Evolutionary conservation across 495 filamentous ascomycete genomes (phyloP), one percentile per base, ranked within the genome.

Genomic region (Hypoxylon fragiforme): DNA sequence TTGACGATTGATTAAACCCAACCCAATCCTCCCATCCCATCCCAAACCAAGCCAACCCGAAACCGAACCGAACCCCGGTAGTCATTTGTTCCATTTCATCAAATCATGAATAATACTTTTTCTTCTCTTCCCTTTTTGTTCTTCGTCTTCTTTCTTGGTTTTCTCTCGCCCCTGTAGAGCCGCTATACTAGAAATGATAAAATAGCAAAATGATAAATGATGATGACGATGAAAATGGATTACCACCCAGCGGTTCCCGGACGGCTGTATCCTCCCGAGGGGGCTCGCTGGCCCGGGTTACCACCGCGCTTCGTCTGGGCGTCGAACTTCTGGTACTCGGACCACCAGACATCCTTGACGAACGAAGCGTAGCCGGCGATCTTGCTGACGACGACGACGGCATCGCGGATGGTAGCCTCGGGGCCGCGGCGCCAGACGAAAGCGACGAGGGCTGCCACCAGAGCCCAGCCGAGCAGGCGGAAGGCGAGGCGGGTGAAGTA

Each of bases 401-500:
- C 47, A 57, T 92, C 89, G 16, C 72, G 68, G 31, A 77, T 52
- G 3, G 81, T 81, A 40, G 78, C 76, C 65, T 85, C 87, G 48
- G 83, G 41, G 0, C 90, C 90, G 9, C 84, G 70, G 46, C 76
- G 76, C 67, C 80, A 92, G 9, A 89, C 73, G 50, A 80, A 81
- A 28, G 77, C 69, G 0, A 70, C 77, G 1, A 81, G 2, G 0
- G 72, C 71, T 13, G 75, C 68, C 9, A 91, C 22, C 1, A 64
- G 54, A 0, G 70, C 77, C 81, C 82, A 94, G 39, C 89, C 80
- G 0, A 79, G 50, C 35, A 90, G 13, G 21, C 77, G 66, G 47
- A 87, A 62, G 4, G 73, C 76, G 38, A 92, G 62, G 32, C 73
- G 64, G n/a, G 88, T 77, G 83, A 89, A 90, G 67, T 81, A 92